Evolutionary conservation across 495 filamentous ascomycete species (phyloP).

Genomic region (Talaromyces proteolyticus): DNA sequence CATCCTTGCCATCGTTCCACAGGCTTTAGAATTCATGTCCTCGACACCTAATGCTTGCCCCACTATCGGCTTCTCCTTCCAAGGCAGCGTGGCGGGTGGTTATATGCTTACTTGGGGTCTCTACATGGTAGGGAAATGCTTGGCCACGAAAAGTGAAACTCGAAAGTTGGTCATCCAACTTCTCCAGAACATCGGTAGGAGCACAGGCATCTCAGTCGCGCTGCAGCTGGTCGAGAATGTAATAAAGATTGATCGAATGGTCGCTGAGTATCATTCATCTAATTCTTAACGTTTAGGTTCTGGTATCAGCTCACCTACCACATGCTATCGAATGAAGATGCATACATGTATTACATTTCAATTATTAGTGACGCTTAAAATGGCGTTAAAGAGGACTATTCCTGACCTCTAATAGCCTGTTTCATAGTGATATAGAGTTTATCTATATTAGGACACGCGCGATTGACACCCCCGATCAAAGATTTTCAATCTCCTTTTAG

Average conservation of each 20-base stretch:
- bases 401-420: too few species aligned
- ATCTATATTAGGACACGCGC: too few species aligned
- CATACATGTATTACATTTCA: too few species aligned
- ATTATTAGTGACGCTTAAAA: too few species aligned
- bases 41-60: conserved; percentile 1
- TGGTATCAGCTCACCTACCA: too few species aligned
- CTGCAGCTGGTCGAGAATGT: conserved; percentile 15
- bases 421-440: too few species aligned
- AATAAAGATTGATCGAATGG: conserved; percentile 11
- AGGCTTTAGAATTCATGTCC: conserved; percentile 19
- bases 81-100: conserved; percentile 17
- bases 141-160: conserved; percentile 11
- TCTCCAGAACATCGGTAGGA: conserved; percentile 20
- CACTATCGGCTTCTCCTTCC: conserved; percentile 3
- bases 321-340: too few species aligned
- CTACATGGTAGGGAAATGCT: conserved; percentile 23
- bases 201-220: conserved; percentile 13
- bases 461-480: too few species aligned
- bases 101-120: conserved; percentile 30
- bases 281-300: too few species aligned
- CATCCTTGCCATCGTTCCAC: conserved; percentile 42
- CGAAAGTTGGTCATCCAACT: conserved; percentile 23
- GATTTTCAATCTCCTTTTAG: too few species aligned
- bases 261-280: background rate
- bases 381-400: too few species aligned